Conservation (phyloP, 2,329 filamentous ascomycete species). For the Cryphonectria naterciae region DNA sequence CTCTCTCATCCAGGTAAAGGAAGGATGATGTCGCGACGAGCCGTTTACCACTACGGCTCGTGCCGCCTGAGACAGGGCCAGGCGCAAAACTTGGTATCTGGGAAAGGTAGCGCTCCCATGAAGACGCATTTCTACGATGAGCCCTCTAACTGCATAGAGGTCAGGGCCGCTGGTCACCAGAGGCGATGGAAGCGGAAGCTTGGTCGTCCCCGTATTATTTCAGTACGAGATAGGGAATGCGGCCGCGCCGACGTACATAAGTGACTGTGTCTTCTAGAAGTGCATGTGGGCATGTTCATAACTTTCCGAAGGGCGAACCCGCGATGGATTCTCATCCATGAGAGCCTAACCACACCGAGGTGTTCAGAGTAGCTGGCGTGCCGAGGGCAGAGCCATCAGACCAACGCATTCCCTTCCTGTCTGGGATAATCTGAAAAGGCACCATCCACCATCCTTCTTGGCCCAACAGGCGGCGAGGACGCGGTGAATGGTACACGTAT, state of each 20-base stretch:
- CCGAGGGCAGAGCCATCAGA: neutral
- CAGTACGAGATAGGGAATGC: neutral
- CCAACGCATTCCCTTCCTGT: conserved; percentile 6
- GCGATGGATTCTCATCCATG: conserved; percentile 5
- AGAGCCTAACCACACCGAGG: neutral
- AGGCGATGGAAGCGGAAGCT: conserved; percentile 2
- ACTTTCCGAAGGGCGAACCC: neutral
- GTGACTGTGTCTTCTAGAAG: conserved; percentile 2
- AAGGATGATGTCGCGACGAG: conserved; percentile 17
- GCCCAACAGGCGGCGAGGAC: conserved; percentile 1
- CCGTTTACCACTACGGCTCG: conserved; percentile 22
- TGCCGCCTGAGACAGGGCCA: conserved; percentile 20
- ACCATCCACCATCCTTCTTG: neutral
- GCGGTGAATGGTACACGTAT: neutral
- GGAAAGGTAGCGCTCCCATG: neutral
- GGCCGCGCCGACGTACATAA: conserved; percentile 8
- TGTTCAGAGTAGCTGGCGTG: neutral
- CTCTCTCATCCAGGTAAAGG: neutral
- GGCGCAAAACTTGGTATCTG: neutral
- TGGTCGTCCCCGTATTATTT: neutral
- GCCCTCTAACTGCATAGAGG: conserved; percentile 2
- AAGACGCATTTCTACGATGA: neutral
- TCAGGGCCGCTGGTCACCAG: neutral
- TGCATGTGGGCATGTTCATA: neutral
- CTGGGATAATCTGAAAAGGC: neutral